Percentiles rank a stretch among this genome's conserved stretches.
These are phyloP conservation scores for Polychaeton citri DNA, from an alignment of 2,329 filamentous ascomycete genomes.

Conservation along the genomic window DNA sequence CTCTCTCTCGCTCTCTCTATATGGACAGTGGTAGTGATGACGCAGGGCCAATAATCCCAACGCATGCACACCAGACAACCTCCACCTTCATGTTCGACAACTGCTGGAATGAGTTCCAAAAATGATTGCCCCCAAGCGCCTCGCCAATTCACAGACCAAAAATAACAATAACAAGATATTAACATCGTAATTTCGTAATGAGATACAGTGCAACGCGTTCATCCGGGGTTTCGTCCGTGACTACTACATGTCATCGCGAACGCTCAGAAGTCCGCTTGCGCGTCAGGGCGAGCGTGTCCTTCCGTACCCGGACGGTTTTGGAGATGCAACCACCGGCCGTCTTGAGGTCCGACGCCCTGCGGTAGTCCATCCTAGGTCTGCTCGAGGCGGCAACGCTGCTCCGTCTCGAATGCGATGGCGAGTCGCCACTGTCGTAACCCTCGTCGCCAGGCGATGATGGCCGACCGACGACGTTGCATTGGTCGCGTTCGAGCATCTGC, in stretches of 20 bases:
- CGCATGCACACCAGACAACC: no score
- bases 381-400: slow-evolving; percentile 9
- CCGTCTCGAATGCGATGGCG: slow-evolving; percentile 7
- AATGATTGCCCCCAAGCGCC: no score
- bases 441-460: slow-evolving; percentile 10
- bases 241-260: not conserved
- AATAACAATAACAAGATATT: no score
- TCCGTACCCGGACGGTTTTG: not conserved
- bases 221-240: no score
- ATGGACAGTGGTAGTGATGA: no score
- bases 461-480: slow-evolving; percentile 21
- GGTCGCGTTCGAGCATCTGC: slow-evolving; percentile 28
- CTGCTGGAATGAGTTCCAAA: no score
- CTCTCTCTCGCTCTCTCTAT: no score
- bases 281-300: not conserved
- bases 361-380: slow-evolving; percentile 5
- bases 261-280: not conserved
- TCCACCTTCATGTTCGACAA: no score
- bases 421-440: slow-evolving; percentile 12
- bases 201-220: no score
- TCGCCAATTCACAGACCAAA: no score
- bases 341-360: slow-evolving; percentile 12
- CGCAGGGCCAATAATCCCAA: no score
- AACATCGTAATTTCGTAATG: no score
- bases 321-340: slow-evolving; percentile 5